Conservation (phyloP, 2,329 filamentous ascomycete genomes). For the Seiridium cupressi region DNA sequence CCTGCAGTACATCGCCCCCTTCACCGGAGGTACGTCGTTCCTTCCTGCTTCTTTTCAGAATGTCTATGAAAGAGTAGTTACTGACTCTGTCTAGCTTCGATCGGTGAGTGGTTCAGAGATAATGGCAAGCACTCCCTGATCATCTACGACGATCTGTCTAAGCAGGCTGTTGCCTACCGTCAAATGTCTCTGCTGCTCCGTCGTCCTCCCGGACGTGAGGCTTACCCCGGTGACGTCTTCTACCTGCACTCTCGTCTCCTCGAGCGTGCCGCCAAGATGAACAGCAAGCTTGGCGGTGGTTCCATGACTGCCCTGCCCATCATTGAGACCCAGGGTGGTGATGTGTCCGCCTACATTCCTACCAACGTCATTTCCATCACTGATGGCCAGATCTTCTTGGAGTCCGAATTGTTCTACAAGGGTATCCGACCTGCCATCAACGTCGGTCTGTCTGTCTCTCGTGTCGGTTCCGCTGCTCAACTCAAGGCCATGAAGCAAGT, state of each 20-base stretch:
- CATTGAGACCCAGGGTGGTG: slow-evolving; percentile 99
- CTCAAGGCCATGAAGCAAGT: slow-evolving; percentile 99
- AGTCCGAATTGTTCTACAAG: slow-evolving; percentile 99
- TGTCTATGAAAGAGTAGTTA: no score
- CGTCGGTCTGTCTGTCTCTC: slow-evolving; percentile 99
- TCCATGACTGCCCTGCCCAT: slow-evolving; percentile 95
- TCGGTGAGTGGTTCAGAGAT: slow-evolving; percentile 71
- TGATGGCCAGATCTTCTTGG: slow-evolving; percentile 99
- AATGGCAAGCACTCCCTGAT: slow-evolving; percentile 85
- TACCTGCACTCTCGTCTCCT: slow-evolving; percentile 99
- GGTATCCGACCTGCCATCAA: slow-evolving; percentile 99
- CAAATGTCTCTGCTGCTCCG: slow-evolving; percentile 98
- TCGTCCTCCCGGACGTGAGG: slow-evolving; percentile 98
- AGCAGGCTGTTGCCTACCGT: slow-evolving; percentile 97
- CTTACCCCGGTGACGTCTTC: slow-evolving; percentile 98
- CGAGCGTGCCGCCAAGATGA: slow-evolving; percentile 99
- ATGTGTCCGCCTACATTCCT: slow-evolving; percentile 99
- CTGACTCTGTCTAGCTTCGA: no score
- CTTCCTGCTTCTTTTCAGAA: no score
- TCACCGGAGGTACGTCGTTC: no score
- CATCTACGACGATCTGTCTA: slow-evolving; percentile 92
- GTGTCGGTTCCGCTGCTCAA: slow-evolving; percentile 99
- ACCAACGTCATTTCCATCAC: slow-evolving; percentile 99
- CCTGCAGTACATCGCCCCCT: slow-evolving; percentile 90
- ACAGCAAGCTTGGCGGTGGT: slow-evolving; percentile 89